Conservation (phyloP, 2,329 filamentous ascomycete genomes). For the Talaromyces amestolkiae region DNA sequence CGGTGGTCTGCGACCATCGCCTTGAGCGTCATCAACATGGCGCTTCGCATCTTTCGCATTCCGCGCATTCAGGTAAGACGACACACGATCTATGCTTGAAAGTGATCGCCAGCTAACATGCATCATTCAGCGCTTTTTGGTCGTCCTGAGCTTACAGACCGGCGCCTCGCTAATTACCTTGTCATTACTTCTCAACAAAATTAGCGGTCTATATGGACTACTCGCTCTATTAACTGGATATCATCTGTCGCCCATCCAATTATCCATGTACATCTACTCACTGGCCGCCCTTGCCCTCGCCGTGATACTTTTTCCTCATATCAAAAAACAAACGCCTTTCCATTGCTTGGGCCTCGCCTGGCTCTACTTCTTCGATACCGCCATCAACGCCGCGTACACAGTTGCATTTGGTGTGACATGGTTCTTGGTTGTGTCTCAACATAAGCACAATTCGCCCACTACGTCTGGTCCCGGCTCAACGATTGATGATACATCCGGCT, state of each 20-base stretch:
- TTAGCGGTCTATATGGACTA: conserved; percentile 84
- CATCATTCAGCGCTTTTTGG: conserved; percentile 69
- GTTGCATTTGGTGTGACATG: conserved; percentile 77
- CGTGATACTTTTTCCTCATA: conserved; percentile 71
- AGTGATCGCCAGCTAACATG: background rate
- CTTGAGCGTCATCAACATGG: conserved; percentile 31
- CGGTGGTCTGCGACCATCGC: conserved; percentile 18
- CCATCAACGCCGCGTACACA: conserved; percentile 80
- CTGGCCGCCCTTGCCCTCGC: conserved; percentile 67
- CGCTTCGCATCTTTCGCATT: conserved; percentile 48
- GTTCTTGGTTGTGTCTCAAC: conserved; percentile 71
- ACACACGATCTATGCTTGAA: too few relatives aligned
- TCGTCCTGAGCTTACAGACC: conserved; percentile 79
- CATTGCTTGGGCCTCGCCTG: conserved; percentile 79
- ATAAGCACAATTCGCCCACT: conserved; percentile 48
- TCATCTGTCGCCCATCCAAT: conserved; percentile 74
- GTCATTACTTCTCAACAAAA: conserved; percentile 84
- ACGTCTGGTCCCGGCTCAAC: conserved; percentile 51
- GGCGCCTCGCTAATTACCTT: conserved; percentile 82
- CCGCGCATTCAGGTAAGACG: conserved; percentile 49
- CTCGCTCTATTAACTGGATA: conserved; percentile 86
- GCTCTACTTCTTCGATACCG: conserved; percentile 78
- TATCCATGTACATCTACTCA: conserved; percentile 90
- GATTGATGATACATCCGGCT: conserved; percentile 63
- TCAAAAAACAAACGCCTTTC: conserved; percentile 73